Base-by-base conservation (phyloP, 2,329 filamentous ascomycete genomes). In the Arthrobotrys sphaeroides region DNA sequence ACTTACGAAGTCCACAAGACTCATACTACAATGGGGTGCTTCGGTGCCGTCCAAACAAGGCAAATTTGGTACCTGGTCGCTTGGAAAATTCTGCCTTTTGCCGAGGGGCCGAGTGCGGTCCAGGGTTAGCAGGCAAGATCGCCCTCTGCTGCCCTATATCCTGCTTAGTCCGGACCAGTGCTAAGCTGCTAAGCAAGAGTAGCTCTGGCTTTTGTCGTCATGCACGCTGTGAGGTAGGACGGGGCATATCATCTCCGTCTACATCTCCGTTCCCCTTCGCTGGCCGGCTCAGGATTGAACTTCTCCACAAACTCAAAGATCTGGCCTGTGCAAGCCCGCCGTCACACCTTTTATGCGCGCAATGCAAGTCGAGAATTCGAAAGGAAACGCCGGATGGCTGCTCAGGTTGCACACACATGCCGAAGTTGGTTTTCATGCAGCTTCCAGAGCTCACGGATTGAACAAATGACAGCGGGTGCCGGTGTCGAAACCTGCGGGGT, bases 311-410 rank as follows among this genome's bases (percentile, higher is more conserved):
- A n/a, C n/a, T n/a, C n/a, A n/a, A n/a, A 60, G 51, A 55, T 38
- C 51, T 18, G 18, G 36, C 18, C 3, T 38, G 51, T 65, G 57
- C 68, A 66, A n/a, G 51, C 53, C 9, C 12, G n/a, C n/a, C n/a
- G 64, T 68, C 53, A 47, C 66, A 64, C 60, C 22, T 53, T 75
- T 75, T 75, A 75, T 75, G 62, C 72, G 64, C 64, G 72, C 72
- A 75, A 60, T 59, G 42, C 43, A 51, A 72, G 16, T 24, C 26
- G 64, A 16, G 31, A 43, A 33, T 33, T 12, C 6, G 38, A 16
- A 24, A 13, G 42, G 22, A 53, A 42, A 74, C 33, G 24, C 31
- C 64, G 38, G 51, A 59, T 65, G 40, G 51, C 68, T 59, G 62
- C 53, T 70, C 55, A 33, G 55, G 66, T 70, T 62, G 66, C 57